These are phyloP conservation scores for Biscutella laevigata DNA, from an alignment of 441 rosid genomes.

Conservation along the genomic window DNA sequence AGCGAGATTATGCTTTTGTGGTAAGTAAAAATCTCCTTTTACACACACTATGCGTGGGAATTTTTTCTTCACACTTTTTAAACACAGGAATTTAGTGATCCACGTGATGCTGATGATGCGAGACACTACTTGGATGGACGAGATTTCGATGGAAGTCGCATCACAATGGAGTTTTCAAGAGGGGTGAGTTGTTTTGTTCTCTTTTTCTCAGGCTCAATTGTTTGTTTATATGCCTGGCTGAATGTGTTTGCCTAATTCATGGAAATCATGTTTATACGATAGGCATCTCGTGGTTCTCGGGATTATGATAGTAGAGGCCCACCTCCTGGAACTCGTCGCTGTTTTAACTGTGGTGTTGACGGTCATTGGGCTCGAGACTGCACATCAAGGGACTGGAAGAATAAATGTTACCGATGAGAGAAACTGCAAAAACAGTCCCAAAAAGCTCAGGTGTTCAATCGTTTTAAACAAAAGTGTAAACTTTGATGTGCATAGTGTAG, in stretches of 20 bases:
- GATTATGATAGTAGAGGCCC: conserved; percentile 56
- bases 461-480: neutral
- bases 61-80: neutral
- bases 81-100: conserved; percentile 57
- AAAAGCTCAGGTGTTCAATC: conserved; percentile 42
- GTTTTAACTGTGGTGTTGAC: conserved; percentile 67
- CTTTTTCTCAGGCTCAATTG: neutral
- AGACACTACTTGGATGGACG: conserved; percentile 57
- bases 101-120: conserved; percentile 72
- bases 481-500: neutral
- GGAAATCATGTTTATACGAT: neutral
- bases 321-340: conserved; percentile 70
- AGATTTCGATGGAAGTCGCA: conserved; percentile 62
- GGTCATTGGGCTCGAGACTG: conserved; percentile 83
- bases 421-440: conserved; percentile 59
- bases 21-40: conserved; percentile 33
- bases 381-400: conserved; percentile 81
- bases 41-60: neutral
- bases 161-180: conserved; percentile 59
- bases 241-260: neutral
- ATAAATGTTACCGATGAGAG: conserved; percentile 71
- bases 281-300: conserved; percentile 70
- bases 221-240: neutral
- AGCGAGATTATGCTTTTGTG: conserved; percentile 74
- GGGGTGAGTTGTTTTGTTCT: conserved; percentile 37